Base-by-base conservation (phyloP, 768 basidiomycete species). In the Rhizopogon vesiculosus region DNA sequence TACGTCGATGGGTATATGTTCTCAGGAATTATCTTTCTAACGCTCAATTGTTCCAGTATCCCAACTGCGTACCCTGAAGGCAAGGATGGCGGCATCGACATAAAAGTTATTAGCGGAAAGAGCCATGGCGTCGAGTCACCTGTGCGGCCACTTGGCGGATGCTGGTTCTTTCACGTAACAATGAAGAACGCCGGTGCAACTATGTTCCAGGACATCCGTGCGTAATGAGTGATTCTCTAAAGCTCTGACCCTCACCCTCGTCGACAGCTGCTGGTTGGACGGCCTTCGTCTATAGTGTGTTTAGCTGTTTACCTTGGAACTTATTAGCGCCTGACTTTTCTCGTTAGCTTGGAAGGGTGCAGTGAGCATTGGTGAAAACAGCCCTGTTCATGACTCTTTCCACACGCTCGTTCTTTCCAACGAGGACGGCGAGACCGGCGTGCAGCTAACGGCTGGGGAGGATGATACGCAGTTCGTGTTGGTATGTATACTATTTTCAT, bases 41-140 rank as follows among this genome's bases (percentile, higher is more conserved):
- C 59, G 12, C 42, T 52, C n/a, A 44, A 53, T 18, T 28, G 48
- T 41, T 51, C 42, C 59, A 88, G 86, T 46, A 86, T 91, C 38
- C 89, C 90, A 0, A 77, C 78, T 12, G 88, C 87, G 9, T 88
- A 84, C 64, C 91, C 91, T 2, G 73, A 80, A 52, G 89, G 90
- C 10, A 70, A 73, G 2, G 79, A 87, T 42, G 90, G 90, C 5
- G 78, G 80, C 12, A 74, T 87, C 35, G 80, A 78, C 60, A 78
- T 97, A 64, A 91, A 83, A 65, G 87, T 98, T 41, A 91, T 98
- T 61, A 93, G 90, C 59, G 96, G 96, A 5, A 87, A 85, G 67
- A 90, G 91, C 56, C 84, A 94, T 60, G 93, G 90, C 12, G 78
- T 85, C 13, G 87, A 88, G 65, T 94, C 92, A 2, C 93, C 93